Evolutionary conservation across 108 stramenopile genomes (phyloP), one percentile per base, ranked within the genome.

Genomic region (Stephanodiscus minutulus): DNA sequence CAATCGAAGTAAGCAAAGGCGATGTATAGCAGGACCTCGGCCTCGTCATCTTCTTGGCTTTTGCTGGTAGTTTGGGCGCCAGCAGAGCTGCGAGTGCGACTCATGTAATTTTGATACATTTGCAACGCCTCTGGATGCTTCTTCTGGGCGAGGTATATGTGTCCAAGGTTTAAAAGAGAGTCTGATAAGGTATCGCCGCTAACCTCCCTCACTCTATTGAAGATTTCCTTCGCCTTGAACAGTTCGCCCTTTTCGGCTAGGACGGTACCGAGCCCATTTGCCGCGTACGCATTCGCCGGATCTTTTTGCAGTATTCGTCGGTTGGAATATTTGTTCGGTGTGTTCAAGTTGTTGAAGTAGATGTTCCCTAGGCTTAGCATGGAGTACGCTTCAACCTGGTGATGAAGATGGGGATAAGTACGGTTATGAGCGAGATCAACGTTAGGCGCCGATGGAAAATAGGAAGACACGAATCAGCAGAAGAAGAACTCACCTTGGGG

Each of bases 1-100:
- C 94, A 95, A 65, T 93, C 91, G 66, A 92, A 95, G 64, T 90
- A 91, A 7, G 91, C 87, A 70, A 92, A 92, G 5, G 94, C 87
- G 65, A 95, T 91, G 69, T 95, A 95, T 31, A 82, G 69, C 24
- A 91, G 70, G 5, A 95, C 90, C 61, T 91, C 88, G 5, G 85
- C 88, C 41, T 86, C 87, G 60, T 92, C 91, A 31, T 91, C 94
- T 21, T 86, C 79, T 17, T 88, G 73, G 66, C 86, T 91, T 66
- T 92, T 95, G 35, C 85, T 87, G 10, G 88, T 87, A 33, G 84
- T 86, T 7, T 87, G 89, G 46, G 89, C 81, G 48, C 81, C 82
- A 48, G 86, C 82, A 50, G 86, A 81, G 41, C 84, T 86, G 39
- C 64, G 77, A 31, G 87, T 91, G 11, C 87, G 86, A 57, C 87